Evolutionary conservation across 2,329 filamentous ascomycete species (phyloP).

Genomic region (Diaporthe ampelina): DNA sequence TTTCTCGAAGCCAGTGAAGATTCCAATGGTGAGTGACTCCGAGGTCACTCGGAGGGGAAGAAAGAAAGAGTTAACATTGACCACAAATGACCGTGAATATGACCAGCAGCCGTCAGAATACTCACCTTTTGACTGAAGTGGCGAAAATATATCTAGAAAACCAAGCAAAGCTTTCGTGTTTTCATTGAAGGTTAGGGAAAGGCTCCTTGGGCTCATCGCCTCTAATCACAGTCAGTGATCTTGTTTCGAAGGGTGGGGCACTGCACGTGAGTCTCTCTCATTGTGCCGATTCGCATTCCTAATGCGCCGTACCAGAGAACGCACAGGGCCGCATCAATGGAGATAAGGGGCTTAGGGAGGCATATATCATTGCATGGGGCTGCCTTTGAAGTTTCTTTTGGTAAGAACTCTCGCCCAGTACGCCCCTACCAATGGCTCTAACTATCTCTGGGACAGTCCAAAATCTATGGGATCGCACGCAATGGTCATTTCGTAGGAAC

Average conservation of each 20-base stretch:
- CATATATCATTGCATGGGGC: background rate
- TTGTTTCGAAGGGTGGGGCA: background rate
- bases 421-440: background rate
- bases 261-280: background rate
- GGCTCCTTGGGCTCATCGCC: no score
- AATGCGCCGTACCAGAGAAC: background rate
- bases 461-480: background rate
- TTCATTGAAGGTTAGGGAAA: background rate
- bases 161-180: background rate
- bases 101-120: background rate
- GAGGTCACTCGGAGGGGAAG: background rate
- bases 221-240: background rate
- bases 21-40: background rate
- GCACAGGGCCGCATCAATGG: background rate
- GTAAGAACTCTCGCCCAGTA: background rate
- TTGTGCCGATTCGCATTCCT: background rate
- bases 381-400: no score
- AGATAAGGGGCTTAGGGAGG: background rate
- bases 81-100: background rate
- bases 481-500: background rate
- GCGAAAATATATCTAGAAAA: background rate
- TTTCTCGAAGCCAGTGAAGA: background rate
- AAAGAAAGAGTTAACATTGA: background rate
- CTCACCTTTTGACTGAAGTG: background rate
- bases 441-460: background rate